A percentile compares a stretch with the other conserved stretches of the same genome.
Evolutionary conservation across 2,329 filamentous ascomycete species (phyloP).

Genomic region (Lecanicillium sp.): DNA sequence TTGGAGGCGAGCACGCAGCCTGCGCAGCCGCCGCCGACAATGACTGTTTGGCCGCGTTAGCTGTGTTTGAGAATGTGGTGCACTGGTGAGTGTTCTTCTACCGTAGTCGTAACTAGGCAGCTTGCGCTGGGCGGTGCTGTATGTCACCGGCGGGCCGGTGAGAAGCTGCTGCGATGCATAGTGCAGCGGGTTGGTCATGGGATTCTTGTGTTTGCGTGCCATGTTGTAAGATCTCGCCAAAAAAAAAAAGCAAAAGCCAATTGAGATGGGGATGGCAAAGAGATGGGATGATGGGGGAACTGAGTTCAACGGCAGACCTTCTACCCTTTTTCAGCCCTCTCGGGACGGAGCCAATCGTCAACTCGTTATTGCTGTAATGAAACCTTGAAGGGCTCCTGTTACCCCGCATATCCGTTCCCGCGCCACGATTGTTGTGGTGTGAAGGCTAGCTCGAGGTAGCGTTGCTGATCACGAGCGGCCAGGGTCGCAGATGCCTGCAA

Average conservation of each 20-base stretch:
- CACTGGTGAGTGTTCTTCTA: background rate
- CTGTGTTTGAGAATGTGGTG: background rate
- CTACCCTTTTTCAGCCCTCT: background rate
- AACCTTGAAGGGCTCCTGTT: background rate
- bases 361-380: too few relatives aligned
- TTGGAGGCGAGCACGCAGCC: conserved; percentile 26
- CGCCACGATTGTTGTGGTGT: too few relatives aligned
- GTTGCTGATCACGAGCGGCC: too few relatives aligned
- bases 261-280: background rate
- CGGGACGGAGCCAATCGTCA: background rate
- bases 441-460: too few relatives aligned
- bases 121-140: conserved; percentile 7
- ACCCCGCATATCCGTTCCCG: conserved; percentile 12
- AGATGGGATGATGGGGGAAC: too few relatives aligned
- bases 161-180: conserved; percentile 12
- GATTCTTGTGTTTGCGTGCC: conserved; percentile 13
- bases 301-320: background rate
- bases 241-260: background rate
- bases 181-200: conserved; percentile 15
- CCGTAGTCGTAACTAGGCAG: conserved; percentile 12
- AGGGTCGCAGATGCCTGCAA: too few relatives aligned
- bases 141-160: conserved; percentile 5
- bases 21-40: conserved; percentile 24
- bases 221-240: background rate
- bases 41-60: conserved; percentile 13